Percentiles rank a stretch among this genome's conserved stretches.
Conservation (phyloP, 352 stramenopile species). For the Pythium brassicae region DNA sequence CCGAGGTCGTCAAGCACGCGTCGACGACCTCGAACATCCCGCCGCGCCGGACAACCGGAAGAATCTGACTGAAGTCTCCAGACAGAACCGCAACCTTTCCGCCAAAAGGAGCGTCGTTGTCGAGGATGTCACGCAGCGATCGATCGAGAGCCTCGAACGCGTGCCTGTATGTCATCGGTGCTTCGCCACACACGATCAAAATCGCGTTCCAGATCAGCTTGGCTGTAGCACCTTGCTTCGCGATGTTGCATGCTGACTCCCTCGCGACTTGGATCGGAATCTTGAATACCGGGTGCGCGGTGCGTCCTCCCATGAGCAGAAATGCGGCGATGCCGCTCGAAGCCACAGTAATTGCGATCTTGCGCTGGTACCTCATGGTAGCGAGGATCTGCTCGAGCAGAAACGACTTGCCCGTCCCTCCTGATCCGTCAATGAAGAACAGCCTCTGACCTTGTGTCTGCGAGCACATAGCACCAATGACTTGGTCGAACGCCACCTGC, state of each 20-base stretch:
- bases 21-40: slow-evolving; percentile 8
- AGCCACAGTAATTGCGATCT: slow-evolving; percentile 18
- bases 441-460: slow-evolving; percentile 5
- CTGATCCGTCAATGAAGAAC: slow-evolving; percentile 26
- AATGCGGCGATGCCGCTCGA: slow-evolving; percentile 26
- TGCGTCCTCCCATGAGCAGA: slow-evolving; percentile 24
- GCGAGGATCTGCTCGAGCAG: slow-evolving; percentile 20
- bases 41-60: slow-evolving; percentile 13
- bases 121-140: slow-evolving; percentile 14
- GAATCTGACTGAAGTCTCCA: slow-evolving; percentile 23
- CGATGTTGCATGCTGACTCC: slow-evolving; percentile 16
- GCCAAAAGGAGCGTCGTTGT: slow-evolving; percentile 17
- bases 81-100: slow-evolving; percentile 19
- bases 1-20: slow-evolving; percentile 10
- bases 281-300: slow-evolving; percentile 27
- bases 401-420: slow-evolving; percentile 30
- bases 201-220: slow-evolving; percentile 6
- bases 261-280: slow-evolving; percentile 18
- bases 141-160: slow-evolving; percentile 21
- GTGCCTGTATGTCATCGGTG: slow-evolving; percentile 9
- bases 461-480: neutral
- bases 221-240: slow-evolving; percentile 14
- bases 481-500: neutral
- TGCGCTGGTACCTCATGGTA: slow-evolving; percentile 11
- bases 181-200: slow-evolving; percentile 13